Evolutionary conservation across 495 filamentous ascomycete genomes (phyloP).

Genomic region (Hapsidospora chrysogenum): DNA sequence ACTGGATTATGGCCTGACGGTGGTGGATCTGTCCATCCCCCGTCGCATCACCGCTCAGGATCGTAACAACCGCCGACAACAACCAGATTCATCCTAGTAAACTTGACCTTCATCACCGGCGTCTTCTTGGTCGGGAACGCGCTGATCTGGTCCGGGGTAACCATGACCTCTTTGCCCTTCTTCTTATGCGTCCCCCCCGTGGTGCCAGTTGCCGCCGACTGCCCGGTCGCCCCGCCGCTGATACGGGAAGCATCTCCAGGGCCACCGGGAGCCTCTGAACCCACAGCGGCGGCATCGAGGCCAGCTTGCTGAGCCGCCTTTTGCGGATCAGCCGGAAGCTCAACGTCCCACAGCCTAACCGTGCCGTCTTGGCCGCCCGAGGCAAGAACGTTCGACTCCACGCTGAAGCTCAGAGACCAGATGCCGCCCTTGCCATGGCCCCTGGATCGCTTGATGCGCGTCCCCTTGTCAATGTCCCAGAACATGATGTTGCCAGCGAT

Average conservation of each 20-base stretch:
- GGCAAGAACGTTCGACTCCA: slow-evolving; percentile 73
- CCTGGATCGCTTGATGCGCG: slow-evolving; percentile 75
- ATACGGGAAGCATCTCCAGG: slow-evolving; percentile 6
- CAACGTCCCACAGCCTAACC: slow-evolving; percentile 86
- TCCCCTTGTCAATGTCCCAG: slow-evolving; percentile 78
- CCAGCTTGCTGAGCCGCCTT: slow-evolving; percentile 15
- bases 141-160: slow-evolving; percentile 82
- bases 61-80: slow-evolving; percentile 72
- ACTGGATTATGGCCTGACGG: too few species aligned
- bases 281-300: slow-evolving; percentile 23
- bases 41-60: slow-evolving; percentile 22
- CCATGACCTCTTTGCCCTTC: slow-evolving; percentile 76
- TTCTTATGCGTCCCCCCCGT: slow-evolving; percentile 47
- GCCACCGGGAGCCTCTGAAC: slow-evolving; percentile 39
- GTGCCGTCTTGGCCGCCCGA: slow-evolving; percentile 87
- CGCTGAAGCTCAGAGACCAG: slow-evolving; percentile 79
- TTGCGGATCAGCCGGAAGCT: slow-evolving; percentile 36
- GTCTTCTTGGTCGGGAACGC: slow-evolving; percentile 93
- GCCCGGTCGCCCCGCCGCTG: background rate
- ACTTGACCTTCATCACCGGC: slow-evolving; percentile 82
- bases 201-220: slow-evolving; percentile 10
- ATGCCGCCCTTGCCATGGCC: slow-evolving; percentile 90
- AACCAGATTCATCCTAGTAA: slow-evolving; percentile 84
- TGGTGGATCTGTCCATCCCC: too few species aligned
- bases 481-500: slow-evolving; percentile 71